phyloP scores from a whole-genome alignment of 192 early-diverging fungal species.

The Linnemannia hyalina region DNA sequence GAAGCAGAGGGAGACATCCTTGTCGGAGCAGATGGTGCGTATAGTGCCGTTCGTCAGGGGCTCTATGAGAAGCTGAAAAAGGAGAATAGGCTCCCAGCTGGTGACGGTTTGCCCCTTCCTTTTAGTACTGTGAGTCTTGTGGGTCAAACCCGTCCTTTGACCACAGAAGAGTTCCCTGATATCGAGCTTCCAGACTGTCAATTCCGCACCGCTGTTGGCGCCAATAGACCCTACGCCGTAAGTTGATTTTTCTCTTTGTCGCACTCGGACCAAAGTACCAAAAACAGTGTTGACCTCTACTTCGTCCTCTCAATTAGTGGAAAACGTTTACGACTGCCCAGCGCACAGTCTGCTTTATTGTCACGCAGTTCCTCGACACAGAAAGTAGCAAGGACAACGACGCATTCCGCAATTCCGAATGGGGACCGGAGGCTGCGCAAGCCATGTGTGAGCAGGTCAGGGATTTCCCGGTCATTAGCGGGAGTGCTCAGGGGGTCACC shows the following conservation, averaged over 20 bases:
- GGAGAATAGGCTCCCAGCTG: not conserved
- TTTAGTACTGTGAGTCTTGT: slow-evolving; percentile 11
- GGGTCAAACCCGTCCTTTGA: slow-evolving; percentile 15
- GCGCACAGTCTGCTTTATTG: slow-evolving; percentile 16
- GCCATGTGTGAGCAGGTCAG: slow-evolving; percentile 19
- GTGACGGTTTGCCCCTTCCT: slow-evolving; percentile 12
- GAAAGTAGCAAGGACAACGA: not conserved
- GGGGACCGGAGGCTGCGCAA: slow-evolving; percentile 18
- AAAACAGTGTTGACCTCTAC: not conserved
- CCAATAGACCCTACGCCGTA: slow-evolving; percentile 18
- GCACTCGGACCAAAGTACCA: too few relatives aligned
- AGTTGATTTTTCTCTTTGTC: not conserved
- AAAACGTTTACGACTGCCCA: slow-evolving; percentile 6
- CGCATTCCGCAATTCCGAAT: slow-evolving; percentile 16
- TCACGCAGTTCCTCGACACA: slow-evolving; percentile 11
- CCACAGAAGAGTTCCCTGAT: slow-evolving; percentile 9
- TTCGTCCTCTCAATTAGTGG: slow-evolving; percentile 12
- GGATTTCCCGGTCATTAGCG: slow-evolving; percentile 11
- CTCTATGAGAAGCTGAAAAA: slow-evolving; percentile 13
- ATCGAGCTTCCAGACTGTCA: slow-evolving; percentile 6
- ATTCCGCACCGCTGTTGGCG: not conserved
- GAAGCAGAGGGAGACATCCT: slow-evolving; percentile 32
- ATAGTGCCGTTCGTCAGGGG: slow-evolving; percentile 26
- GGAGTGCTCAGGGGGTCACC: not conserved
- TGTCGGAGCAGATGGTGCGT: slow-evolving; percentile 51